Evolutionary conservation across 2,329 filamentous ascomycete species (phyloP), one percentile per base, ranked within the genome.

Genomic region (Graphilbum sp.): DNA sequence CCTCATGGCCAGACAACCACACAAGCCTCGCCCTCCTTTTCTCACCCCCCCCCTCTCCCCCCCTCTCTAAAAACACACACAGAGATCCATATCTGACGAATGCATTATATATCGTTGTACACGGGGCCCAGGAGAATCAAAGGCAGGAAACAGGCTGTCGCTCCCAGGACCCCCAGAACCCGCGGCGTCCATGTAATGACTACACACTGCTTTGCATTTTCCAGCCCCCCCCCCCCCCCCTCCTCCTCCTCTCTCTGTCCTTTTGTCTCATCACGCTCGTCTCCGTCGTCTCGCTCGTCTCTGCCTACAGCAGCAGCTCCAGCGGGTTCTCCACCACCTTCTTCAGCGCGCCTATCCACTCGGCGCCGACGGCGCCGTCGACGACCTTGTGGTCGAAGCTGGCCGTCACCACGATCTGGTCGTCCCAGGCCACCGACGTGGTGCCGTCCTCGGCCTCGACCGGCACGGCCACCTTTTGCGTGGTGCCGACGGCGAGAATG

Each of bases 311-410:
- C 59, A 98, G 69, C 50, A 98, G 72, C 67, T 93, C 83, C 50
- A 98, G 72, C 49, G 90, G 90, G 72, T 94, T 95, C 77, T 98
- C 90, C 43, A 98, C 68, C 38, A 86, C 83, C 73, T 87, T 88
- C 81, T 98, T 98, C 60, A 98, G 68, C 68, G 92, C 90, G 61
- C 75, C 77, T 62, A 98, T 85, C 77, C 88, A 98, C 62, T 98
- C 90, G 42, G 79, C 90, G 54, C 90, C 92, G 41, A 96, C 83
- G 31, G 87, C 90, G 46, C 90, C 90, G 57, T 98, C 90, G 12
- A 98, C 79, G 36, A 96, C 87, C 74, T 94, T 94, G 77, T 98
- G 90, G 69, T 98, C 90, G 59, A 98, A 98, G 69, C 83, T 92
- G 54, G 69, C 88, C 30, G 87, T 96, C 42, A 98, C 79, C 45